These are phyloP conservation scores for Prunus kanzakura DNA, from an alignment of 306 rosid species.

Conservation along the genomic window DNA sequence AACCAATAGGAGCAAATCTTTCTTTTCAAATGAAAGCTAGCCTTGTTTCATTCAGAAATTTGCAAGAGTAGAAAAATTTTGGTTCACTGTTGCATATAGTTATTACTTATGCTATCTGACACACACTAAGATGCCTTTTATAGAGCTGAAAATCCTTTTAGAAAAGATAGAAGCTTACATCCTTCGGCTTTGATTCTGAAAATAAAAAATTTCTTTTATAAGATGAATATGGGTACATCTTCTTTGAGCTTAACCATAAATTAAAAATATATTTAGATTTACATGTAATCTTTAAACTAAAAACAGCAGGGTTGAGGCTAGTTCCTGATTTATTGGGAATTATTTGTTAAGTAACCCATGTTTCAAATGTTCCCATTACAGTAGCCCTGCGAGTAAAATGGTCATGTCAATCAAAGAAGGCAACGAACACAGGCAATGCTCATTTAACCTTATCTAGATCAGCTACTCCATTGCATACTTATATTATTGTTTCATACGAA, in stretches of 20 bases:
- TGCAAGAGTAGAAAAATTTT: neutral
- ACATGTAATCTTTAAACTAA: neutral
- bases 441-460: neutral
- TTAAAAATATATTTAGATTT: neutral
- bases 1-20: neutral
- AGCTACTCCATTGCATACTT: neutral
- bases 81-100: neutral
- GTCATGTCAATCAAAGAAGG: neutral
- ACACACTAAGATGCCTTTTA: neutral
- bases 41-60: neutral
- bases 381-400: neutral
- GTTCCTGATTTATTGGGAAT: neutral
- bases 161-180: neutral
- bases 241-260: neutral
- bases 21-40: neutral
- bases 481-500: neutral
- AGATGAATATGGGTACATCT: neutral
- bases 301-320: neutral
- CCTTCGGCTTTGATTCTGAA: neutral
- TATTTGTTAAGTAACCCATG: neutral
- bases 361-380: neutral
- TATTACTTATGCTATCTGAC: neutral
- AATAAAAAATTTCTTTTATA: neutral
- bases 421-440: neutral
- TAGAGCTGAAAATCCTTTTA: neutral